Evolutionary conservation across 73 alveolate species (phyloP), one percentile per base, ranked within the genome.

Genomic region (Blepharisma stoltei): DNA sequence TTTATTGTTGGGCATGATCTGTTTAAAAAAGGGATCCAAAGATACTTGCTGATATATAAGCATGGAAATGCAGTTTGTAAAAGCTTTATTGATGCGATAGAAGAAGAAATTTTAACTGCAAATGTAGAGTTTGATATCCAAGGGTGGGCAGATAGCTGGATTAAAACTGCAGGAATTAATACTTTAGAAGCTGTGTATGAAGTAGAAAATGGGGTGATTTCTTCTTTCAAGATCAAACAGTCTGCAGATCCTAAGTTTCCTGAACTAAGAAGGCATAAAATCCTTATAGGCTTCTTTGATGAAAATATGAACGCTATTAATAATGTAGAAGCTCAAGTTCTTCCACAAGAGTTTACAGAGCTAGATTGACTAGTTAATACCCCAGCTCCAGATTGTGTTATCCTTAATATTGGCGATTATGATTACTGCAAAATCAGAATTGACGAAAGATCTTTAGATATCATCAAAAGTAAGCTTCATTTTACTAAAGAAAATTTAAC

Each of bases 1-100:
- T 90, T 92, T 80, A 85, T 77, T 69, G 86, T 96, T 77, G 98
- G 98, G 20, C 90, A 87, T 77, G 93, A 89, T 21, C 86, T 88
- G 14, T 89, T 96, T 70, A 77, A 85, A 38, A 89, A 90, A 66
- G 98, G 98, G 20, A 76, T 86, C 52, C 86, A 90, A 79, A 76
- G 70, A 48, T 96, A 96, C 78, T 88, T 96, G 67, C 69, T 82
- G 66, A 84, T 78, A 54, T 91, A 81, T 89, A 92, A 83, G 46
- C 92, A 88, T 89, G 71, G 83, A 68, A 94, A 92, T 83, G 93
- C 99, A 7, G 93, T 70, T 6, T 86, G 92, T 75, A 84, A 94
- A 76, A 98, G 94, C 84, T 94, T 96, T 53, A 92, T 96, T 55
- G 81, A 86, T 23, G 86, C 88, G 78, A 83, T 94, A 80, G 18